Base-by-base conservation (phyloP, 2,329 filamentous ascomycete species). In the Xylariaceae sp. region DNA sequence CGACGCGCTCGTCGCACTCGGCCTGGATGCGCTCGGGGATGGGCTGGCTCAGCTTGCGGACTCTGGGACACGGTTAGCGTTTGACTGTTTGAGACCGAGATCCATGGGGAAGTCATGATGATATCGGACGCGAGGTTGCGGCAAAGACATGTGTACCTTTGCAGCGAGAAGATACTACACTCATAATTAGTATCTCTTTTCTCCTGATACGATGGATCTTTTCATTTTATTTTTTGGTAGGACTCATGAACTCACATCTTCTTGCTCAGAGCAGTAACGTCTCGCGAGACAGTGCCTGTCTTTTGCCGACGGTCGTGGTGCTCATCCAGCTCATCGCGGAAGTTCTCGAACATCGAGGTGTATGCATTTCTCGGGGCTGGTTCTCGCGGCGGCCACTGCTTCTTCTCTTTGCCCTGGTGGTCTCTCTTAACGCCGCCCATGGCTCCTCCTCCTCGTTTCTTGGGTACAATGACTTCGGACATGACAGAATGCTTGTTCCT, bases 241-340 rank as follows among this genome's bases (percentile, higher is more conserved):
- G 13, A 7, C 7, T 4, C 19, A 13, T 9, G 17, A 32, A 34
- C 49, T 68, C 66, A 95, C 89, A 97, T 94, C 70, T 97, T 98
- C 74, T 98, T 98, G 66, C 89, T 95, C 40, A 89, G 73, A 0
- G 89, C 89, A 6, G 93, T 98, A 44, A 98, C 87, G 63, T 98
- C 93, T 48, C 91, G 76, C 8, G 88, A 94, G 2, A 83, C 85
- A 70, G 97, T 98, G 59, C 94, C 87, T 53, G 95, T 81, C 39
- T 85, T 80, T 68, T 96, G 90, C 42, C 89, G 79, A 13, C 93
- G 83, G 65, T 97, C 93, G 64, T 98, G 88, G 62, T 97, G 91
- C 66, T 93, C 81, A 59, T 98, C 93, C 19, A 98, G 74, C 66
- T 96, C 90, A 56, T 85, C 76, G 38, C 90, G 84, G 63, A 97